phyloP scores from a whole-genome alignment of 2,329 filamentous ascomycete species.

The Claviceps cyperi region DNA sequence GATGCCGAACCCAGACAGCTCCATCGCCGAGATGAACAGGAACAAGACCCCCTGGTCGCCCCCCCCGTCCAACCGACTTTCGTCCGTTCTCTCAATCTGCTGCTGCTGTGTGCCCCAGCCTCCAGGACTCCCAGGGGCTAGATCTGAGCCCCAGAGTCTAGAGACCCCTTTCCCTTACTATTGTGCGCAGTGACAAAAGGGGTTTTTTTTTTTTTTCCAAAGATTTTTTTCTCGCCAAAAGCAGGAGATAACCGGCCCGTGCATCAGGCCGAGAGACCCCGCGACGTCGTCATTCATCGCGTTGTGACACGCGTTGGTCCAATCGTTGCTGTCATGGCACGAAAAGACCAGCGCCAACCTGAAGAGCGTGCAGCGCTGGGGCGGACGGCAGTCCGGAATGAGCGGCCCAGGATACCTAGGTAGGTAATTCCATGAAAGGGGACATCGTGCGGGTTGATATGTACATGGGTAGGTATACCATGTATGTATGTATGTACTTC shows the following conservation, averaged over 20 bases:
- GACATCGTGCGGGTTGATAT: too few relatives aligned
- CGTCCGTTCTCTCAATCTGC: neutral
- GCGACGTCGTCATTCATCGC: neutral
- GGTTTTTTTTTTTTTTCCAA: neutral
- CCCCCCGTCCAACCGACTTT: neutral
- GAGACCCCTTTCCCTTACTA: neutral
- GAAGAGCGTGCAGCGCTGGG: neutral
- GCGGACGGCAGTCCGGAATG: neutral
- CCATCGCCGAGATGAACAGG: too few relatives aligned
- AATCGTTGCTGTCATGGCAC: neutral
- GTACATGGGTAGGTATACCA: too few relatives aligned
- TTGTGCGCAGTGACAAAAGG: too few relatives aligned
- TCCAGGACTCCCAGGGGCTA: neutral
- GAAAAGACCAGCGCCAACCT: neutral
- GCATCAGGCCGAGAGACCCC: neutral
- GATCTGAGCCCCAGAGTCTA: neutral
- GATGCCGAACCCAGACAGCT: neutral
- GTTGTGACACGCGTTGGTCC: neutral
- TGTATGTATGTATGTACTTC: neutral
- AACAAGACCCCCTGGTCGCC: too few relatives aligned
- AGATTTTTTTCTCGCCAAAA: neutral
- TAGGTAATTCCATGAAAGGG: neutral
- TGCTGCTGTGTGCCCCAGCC: neutral
- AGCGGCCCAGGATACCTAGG: neutral
- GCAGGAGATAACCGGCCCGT: neutral